Conservation (phyloP, 2,329 filamentous ascomycete genomes). For the Xylariales sp. region DNA sequence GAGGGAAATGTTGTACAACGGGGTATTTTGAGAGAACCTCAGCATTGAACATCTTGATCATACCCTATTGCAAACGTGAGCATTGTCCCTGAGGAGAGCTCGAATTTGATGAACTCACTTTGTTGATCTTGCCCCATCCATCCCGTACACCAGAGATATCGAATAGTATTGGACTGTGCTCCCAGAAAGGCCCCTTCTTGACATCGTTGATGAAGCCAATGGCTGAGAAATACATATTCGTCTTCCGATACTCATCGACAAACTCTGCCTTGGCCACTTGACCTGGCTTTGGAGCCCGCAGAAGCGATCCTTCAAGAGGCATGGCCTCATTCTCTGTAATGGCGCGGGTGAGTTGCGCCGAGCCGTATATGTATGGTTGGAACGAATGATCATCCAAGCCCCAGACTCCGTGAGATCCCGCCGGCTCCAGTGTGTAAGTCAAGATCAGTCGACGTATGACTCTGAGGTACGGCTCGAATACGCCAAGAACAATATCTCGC, state of each 20-base stretch:
- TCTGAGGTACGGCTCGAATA: constrained; percentile 72
- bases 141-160: constrained; percentile 88
- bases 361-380: constrained; percentile 89
- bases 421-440: constrained; percentile 89
- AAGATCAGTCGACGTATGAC: constrained; percentile 80
- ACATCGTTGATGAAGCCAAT: constrained; percentile 97
- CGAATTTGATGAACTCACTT: constrained; percentile 36
- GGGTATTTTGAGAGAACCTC: constrained; percentile 96
- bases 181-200: constrained; percentile 95
- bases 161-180: constrained; percentile 89
- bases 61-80: constrained; percentile 53
- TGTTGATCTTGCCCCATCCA: constrained; percentile 99
- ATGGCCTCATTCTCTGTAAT: constrained; percentile 60
- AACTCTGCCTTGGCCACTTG: constrained; percentile 61
- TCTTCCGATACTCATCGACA: constrained; percentile 60
- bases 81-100: background rate
- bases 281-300: constrained; percentile 64
- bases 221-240: constrained; percentile 90
- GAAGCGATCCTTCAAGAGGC: constrained; percentile 73
- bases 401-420: constrained; percentile 96
- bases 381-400: constrained; percentile 97
- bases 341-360: constrained; percentile 78
- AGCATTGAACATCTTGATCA: constrained; percentile 99
- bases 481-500: constrained; percentile 72
- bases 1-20: constrained; percentile 93